Evolutionary conservation across 495 filamentous ascomycete genomes (phyloP).

Genomic region (Xylaria castorea): DNA sequence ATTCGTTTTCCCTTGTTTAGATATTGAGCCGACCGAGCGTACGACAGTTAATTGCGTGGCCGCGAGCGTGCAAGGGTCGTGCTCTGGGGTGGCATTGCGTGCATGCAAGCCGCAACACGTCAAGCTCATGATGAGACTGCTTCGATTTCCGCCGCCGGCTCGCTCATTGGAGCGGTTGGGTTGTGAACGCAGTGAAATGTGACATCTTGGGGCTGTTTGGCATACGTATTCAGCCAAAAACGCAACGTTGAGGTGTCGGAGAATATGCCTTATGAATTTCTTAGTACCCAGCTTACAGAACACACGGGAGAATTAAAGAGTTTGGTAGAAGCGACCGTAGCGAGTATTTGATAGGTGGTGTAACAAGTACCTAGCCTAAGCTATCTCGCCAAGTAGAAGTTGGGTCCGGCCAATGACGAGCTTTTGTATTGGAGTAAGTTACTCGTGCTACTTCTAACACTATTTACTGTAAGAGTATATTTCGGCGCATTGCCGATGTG

Average conservation of each 20-base stretch:
- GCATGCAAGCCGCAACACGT: constrained; percentile 8
- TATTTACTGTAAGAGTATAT: neutral
- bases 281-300: neutral
- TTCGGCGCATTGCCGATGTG: neutral
- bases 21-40: constrained; percentile 11
- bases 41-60: neutral
- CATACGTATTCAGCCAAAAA: constrained; percentile 17
- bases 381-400: neutral
- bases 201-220: neutral
- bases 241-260: neutral
- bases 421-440: constrained; percentile 2
- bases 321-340: neutral
- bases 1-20: neutral
- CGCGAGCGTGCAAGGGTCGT: neutral
- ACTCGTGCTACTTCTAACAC: neutral
- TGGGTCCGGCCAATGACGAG: constrained; percentile 1
- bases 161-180: constrained; percentile 17
- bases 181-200: neutral
- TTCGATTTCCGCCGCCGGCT: neutral
- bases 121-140: constrained; percentile 3
- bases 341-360: constrained; percentile 5
- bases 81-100: constrained; percentile 1
- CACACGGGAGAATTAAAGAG: neutral
- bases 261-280: neutral
- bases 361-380: neutral